These are phyloP conservation scores for Tephrocybe sp. DNA, from an alignment of 768 basidiomycete species.

Conservation along the genomic window DNA sequence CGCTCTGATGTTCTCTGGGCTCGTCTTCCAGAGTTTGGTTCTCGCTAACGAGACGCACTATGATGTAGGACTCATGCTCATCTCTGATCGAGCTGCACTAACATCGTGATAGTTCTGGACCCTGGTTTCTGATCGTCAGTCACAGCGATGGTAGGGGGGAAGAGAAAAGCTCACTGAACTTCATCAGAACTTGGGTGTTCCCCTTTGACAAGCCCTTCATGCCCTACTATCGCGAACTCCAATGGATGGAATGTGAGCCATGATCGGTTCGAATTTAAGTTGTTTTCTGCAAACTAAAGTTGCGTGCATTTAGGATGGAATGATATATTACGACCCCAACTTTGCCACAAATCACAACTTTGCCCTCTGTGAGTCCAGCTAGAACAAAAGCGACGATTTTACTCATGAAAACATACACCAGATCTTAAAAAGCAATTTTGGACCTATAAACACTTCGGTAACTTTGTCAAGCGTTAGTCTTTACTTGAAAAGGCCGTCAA, in stretches of 20 bases:
- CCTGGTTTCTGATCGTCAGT: conserved; percentile 31
- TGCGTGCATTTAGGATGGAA: neutral
- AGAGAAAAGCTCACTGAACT: neutral
- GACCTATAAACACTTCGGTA: conserved; percentile 38
- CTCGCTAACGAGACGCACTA: conserved; percentile 34
- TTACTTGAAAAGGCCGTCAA: neutral
- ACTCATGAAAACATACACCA: conserved; percentile 7
- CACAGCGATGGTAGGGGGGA: neutral
- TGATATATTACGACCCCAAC: conserved; percentile 35
- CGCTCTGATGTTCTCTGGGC: conserved; percentile 34
- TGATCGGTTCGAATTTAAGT: neutral
- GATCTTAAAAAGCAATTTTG: conserved; percentile 37
- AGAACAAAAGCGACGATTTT: neutral
- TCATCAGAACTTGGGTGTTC: conserved; percentile 35
- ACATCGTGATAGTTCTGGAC: conserved; percentile 31
- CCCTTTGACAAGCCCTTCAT: conserved; percentile 30
- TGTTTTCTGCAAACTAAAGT: neutral
- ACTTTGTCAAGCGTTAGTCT: conserved; percentile 35
- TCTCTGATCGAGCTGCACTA: neutral
- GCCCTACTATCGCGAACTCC: conserved; percentile 32
- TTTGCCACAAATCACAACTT: conserved; percentile 36
- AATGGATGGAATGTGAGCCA: conserved; percentile 39
- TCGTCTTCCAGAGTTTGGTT: conserved; percentile 37
- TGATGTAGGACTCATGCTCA: conserved; percentile 20
- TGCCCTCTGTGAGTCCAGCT: conserved; percentile 26